phyloP scores from a whole-genome alignment of 2,329 filamentous ascomycete genomes.

The Aschersonia sp. region DNA sequence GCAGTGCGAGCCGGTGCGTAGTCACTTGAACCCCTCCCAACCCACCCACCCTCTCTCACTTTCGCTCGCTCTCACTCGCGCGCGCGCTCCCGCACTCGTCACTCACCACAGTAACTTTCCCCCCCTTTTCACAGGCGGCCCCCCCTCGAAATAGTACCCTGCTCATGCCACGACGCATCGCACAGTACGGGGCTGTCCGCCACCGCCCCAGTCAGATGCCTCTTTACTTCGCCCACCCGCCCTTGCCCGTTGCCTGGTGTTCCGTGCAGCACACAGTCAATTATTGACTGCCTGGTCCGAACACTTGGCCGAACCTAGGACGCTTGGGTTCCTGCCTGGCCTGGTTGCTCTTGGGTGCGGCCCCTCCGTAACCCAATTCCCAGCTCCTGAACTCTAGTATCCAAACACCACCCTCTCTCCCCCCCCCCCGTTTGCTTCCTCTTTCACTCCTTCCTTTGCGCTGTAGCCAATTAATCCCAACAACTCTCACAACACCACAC shows the following conservation, averaged over 20 bases:
- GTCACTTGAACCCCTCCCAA: no score
- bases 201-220: no score
- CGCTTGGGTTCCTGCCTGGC: not conserved
- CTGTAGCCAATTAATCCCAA: constrained; percentile 8
- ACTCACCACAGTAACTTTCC: no score
- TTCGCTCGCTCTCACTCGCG: not conserved
- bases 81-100: no score
- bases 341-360: not conserved
- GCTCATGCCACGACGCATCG: not conserved
- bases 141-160: no score
- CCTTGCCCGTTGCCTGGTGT: not conserved
- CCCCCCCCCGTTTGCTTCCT: constrained; percentile 7
- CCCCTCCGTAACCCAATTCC: not conserved
- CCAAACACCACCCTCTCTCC: constrained; percentile 8
- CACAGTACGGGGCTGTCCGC: not conserved
- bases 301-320: not conserved
- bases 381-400: constrained; percentile 2
- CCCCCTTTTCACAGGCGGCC: no score
- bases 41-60: not conserved
- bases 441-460: constrained; percentile 13
- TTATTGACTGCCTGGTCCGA: not conserved
- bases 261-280: not conserved
- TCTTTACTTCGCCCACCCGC: not conserved
- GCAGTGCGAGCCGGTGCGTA: no score
- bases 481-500: constrained; percentile 6